These are phyloP conservation scores for Hamamelis virginiana DNA, from an alignment of 164 flowering plant species.

Conservation along the genomic window DNA sequence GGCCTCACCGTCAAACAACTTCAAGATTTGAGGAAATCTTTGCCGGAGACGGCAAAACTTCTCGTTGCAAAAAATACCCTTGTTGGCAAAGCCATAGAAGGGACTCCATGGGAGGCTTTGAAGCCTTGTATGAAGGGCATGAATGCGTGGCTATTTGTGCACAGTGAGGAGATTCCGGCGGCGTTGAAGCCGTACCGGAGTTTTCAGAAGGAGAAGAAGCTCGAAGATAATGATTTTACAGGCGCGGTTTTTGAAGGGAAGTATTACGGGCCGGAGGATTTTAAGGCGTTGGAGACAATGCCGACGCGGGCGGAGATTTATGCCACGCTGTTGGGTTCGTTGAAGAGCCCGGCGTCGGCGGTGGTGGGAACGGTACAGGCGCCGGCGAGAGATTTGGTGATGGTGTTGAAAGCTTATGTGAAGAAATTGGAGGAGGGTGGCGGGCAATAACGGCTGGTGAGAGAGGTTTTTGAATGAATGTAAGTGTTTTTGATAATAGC, in stretches of 20 bases:
- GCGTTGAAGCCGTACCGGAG: conserved; percentile 79
- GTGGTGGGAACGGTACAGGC: conserved; percentile 83
- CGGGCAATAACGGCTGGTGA: conserved; percentile 28
- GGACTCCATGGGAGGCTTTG: conserved; percentile 81
- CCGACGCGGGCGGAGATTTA: conserved; percentile 88
- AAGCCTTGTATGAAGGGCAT: conserved; percentile 93
- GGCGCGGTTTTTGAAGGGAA: conserved; percentile 95
- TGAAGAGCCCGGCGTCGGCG: conserved; percentile 70
- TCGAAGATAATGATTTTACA: conserved; percentile 77
- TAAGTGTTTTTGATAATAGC: conserved; percentile 4
- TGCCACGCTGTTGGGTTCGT: conserved; percentile 66
- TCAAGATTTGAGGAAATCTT: conserved; percentile 58
- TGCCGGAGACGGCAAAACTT: conserved; percentile 68
- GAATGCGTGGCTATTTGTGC: conserved; percentile 94
- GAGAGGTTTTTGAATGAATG: too few species aligned
- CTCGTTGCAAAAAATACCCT: conserved; percentile 87
- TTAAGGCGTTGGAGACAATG: conserved; percentile 74
- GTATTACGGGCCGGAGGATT: conserved; percentile 73
- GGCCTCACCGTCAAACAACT: conserved; percentile 89
- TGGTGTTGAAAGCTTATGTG: conserved; percentile 84
- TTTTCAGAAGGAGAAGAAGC: conserved; percentile 82
- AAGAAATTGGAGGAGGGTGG: conserved; percentile 73
- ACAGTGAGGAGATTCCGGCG: conserved; percentile 78
- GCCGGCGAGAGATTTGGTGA: conserved; percentile 81
- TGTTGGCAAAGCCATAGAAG: conserved; percentile 81